Percentiles rank a stretch among this genome's conserved stretches.
These are phyloP conservation scores for Diplodia sapinea DNA, from an alignment of 2,329 filamentous ascomycete species.

Conservation along the genomic window DNA sequence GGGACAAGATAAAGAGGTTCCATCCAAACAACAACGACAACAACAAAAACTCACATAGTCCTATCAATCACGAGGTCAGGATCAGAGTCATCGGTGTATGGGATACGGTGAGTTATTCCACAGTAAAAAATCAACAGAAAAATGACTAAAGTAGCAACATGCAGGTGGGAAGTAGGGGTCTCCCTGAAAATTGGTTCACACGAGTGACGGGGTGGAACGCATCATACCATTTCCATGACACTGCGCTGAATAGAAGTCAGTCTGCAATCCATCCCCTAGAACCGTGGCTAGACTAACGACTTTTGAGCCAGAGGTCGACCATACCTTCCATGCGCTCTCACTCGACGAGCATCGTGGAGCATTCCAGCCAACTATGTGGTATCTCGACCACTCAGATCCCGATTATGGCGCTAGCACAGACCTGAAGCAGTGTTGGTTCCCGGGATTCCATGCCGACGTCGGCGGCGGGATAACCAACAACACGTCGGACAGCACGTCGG, in stretches of 20 bases:
- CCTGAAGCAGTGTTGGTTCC: constrained; percentile 62
- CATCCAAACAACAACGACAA: background rate
- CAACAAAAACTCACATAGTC: background rate
- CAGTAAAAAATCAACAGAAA: background rate
- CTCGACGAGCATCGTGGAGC: constrained; percentile 60
- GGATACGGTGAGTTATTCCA: constrained; percentile 52
- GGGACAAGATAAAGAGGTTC: background rate
- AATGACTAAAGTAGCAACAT: constrained; percentile 35
- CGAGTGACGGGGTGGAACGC: constrained; percentile 21
- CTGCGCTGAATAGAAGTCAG: constrained; percentile 8
- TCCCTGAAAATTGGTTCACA: background rate
- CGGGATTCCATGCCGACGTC: constrained; percentile 44
- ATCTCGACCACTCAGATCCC: constrained; percentile 39
- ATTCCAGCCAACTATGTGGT: constrained; percentile 61
- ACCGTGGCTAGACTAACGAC: background rate
- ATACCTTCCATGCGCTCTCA: constrained; percentile 63
- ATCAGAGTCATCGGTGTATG: constrained; percentile 56
- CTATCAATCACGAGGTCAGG: constrained; percentile 1
- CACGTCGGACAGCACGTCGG: background rate
- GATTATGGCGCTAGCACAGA: constrained; percentile 21
- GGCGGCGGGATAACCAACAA: background rate
- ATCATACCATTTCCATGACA: constrained; percentile 26
- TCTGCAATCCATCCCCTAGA: background rate
- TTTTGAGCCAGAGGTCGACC: constrained; percentile 46
- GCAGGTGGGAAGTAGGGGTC: constrained; percentile 24